Conservation (phyloP, 2,329 filamentous ascomycete genomes). For the Aureobasidium musti region DNA sequence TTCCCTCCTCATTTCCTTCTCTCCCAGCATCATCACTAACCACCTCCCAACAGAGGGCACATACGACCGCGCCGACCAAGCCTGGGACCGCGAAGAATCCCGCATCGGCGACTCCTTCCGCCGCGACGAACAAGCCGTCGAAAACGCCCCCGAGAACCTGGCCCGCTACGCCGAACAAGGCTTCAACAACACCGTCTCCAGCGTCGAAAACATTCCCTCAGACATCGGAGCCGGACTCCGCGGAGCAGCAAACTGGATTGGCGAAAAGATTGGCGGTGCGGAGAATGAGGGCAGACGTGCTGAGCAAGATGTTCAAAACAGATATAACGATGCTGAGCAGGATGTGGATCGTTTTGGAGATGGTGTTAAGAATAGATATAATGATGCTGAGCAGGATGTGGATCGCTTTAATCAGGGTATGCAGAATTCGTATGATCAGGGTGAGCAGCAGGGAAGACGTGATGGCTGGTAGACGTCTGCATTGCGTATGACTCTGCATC, state of each 20-base stretch:
- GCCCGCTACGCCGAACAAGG: constrained; percentile 28
- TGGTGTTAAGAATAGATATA: constrained; percentile 9
- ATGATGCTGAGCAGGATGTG: constrained; percentile 17
- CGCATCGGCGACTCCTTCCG: constrained; percentile 29
- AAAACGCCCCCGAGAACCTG: constrained; percentile 30
- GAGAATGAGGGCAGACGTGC: constrained; percentile 28
- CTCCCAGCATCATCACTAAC: background rate
- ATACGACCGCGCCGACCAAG: constrained; percentile 31
- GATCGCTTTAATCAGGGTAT: constrained; percentile 24
- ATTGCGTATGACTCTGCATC: too few species aligned
- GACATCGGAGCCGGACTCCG: constrained; percentile 30
- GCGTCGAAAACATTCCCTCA: constrained; percentile 32
- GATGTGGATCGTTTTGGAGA: constrained; percentile 24
- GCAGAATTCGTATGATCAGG: constrained; percentile 28
- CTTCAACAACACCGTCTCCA: constrained; percentile 29
- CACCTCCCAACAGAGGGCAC: constrained; percentile 25
- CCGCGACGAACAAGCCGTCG: constrained; percentile 31
- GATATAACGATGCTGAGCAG: constrained; percentile 6
- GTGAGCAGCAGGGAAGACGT: constrained; percentile 29
- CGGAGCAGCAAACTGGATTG: constrained; percentile 31
- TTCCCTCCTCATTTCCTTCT: background rate
- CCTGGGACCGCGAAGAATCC: constrained; percentile 29
- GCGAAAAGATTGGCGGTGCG: constrained; percentile 28
- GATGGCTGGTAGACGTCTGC: constrained; percentile 31
- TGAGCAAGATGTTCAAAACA: constrained; percentile 6